Conservation (phyloP, 2,329 filamentous ascomycete genomes). For the Corniculantispora saksenae region DNA sequence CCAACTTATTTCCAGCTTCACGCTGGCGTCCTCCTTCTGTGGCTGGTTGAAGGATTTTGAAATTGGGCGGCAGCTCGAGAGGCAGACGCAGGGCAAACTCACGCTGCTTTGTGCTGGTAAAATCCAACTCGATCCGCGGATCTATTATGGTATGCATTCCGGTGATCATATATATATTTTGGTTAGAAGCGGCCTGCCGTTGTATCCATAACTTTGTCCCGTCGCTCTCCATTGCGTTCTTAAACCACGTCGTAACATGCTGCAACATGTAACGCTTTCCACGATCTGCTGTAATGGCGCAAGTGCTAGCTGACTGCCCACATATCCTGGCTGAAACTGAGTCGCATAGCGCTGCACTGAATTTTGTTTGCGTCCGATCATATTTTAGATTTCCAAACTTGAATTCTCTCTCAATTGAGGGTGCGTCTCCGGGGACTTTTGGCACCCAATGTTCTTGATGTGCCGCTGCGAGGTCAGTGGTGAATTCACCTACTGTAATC, state of each 20-base stretch:
- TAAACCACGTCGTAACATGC: neutral
- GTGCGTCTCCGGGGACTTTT: neutral
- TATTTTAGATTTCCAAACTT: neutral
- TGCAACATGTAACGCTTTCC: neutral
- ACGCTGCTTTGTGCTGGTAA: neutral
- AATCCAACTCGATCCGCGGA: constrained; percentile 3
- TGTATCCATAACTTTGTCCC: constrained; percentile 6
- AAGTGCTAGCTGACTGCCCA: neutral
- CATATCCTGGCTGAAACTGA: neutral
- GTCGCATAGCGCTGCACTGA: neutral
- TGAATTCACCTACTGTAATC: neutral
- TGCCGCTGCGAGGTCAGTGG: neutral
- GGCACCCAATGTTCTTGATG: neutral
- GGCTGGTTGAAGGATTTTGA: neutral
- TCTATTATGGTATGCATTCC: constrained; percentile 6
- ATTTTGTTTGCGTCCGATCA: neutral
- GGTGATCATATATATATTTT: constrained; percentile 8
- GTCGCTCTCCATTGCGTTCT: neutral
- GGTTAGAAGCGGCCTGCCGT: neutral
- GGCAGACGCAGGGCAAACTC: neutral
- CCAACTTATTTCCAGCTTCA: neutral
- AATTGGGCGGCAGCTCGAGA: neutral
- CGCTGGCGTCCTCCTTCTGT: neutral
- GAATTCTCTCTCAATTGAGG: neutral
- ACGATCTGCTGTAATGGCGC: neutral